Evolutionary conservation across 2,329 filamentous ascomycete species (phyloP), one percentile per base, ranked within the genome.

Genomic region (Fusarium aywerte): DNA sequence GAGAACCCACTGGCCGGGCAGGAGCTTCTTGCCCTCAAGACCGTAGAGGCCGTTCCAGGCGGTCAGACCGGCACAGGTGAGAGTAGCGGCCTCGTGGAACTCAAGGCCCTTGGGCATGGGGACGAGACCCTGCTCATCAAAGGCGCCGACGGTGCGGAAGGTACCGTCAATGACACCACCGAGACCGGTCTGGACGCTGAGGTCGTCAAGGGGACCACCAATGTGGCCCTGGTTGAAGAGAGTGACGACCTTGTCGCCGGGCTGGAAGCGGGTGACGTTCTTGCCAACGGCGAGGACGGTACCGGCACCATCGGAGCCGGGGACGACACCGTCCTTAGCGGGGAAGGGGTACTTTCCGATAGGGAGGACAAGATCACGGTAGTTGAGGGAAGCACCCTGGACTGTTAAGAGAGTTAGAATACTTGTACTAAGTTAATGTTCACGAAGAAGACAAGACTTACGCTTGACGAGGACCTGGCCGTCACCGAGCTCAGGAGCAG

Each of bases 401-500:
- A 86, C 82, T 79, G 20, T 57, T 6, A n/a, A 5, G 20, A 9
- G 21, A 9, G 50, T 73, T 62, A 66, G 63, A 27, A 12, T 16
- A 20, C 27, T 25, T 25, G 9, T 43, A 13, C 31, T 8, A 8
- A 16, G 15, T 4, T 9, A 9, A 7, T 7, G 4, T 8, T 25
- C 32, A 6, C 33, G 25, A n/a, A 20, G 18, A 23, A 27, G 18
- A 21, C 16, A 40, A 25, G 16, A 71, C 76, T 33, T 56, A 78
- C 77, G 54, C 77, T 90, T 90, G 69, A 94, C 87, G 32, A 94
- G 83, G 7, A 93, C 90, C 25, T 94, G 88, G 63, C 86, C 85
- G 54, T 92, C 90, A 44, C 90, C 90, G 2, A 90, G 74, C 67
- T 87, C 78, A 15, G 89, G 88, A 4, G 92, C 73, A 1, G 83